Percentiles rank a stretch among this genome's conserved stretches.
These are phyloP conservation scores for Nemania bipapillata DNA, from an alignment of 2,329 filamentous ascomycete genomes.

Conservation along the genomic window DNA sequence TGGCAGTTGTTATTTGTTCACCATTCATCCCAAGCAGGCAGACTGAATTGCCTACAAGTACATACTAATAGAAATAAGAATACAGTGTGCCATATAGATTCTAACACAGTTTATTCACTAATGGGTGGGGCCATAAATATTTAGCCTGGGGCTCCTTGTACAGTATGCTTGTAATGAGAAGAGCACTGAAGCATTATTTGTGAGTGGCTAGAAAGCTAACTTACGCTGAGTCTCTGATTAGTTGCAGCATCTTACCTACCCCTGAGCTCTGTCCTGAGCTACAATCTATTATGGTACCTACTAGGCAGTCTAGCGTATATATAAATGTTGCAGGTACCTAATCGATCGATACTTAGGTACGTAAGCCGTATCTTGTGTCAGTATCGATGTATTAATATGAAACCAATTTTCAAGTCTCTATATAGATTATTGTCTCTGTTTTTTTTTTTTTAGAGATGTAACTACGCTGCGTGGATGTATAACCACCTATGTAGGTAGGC, in stretches of 20 bases:
- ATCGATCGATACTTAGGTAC: background rate
- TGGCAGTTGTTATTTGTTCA: background rate
- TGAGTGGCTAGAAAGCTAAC: background rate
- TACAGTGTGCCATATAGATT: slow-evolving; percentile 10
- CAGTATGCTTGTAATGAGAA: background rate
- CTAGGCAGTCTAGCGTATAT: background rate
- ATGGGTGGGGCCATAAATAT: slow-evolving; percentile 1
- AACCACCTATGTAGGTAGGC: background rate
- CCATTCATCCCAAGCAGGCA: background rate
- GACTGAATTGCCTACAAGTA: background rate
- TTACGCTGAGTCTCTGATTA: background rate
- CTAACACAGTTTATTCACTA: background rate
- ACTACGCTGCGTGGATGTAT: too few relatives aligned
- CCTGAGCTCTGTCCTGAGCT: background rate
- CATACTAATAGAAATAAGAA: too few relatives aligned
- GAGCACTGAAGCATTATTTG: background rate
- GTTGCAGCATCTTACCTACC: background rate
- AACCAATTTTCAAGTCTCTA: too few relatives aligned
- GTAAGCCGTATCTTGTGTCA: too few relatives aligned
- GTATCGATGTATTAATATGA: too few relatives aligned
- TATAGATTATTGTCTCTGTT: too few relatives aligned
- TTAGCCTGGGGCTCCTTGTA: background rate
- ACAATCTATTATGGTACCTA: background rate
- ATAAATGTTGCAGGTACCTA: background rate
- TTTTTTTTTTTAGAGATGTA: too few relatives aligned